Conservation (phyloP, 108 stramenopile genomes). For the Epithemia pelagica region DNA sequence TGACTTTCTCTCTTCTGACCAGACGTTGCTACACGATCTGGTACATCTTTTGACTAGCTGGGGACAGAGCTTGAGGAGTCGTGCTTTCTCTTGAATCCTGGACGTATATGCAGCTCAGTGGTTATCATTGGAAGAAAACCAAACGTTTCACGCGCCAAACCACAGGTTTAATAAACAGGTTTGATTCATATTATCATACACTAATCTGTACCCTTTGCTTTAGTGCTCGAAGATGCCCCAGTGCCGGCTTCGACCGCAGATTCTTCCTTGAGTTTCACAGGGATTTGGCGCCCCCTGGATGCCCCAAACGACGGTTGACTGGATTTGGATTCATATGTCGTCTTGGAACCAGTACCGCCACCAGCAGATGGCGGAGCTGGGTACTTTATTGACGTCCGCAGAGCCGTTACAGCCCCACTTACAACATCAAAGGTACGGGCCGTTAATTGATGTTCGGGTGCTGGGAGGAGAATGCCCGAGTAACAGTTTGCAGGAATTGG, state of each 20-base stretch:
- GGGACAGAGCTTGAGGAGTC: too few relatives aligned
- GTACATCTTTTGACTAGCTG: too few relatives aligned
- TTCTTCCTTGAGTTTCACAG: constrained; percentile 28
- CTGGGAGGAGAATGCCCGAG: constrained; percentile 63
- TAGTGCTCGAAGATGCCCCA: too few relatives aligned
- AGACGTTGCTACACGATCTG: too few relatives aligned
- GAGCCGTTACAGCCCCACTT: constrained; percentile 49
- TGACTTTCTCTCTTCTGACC: too few relatives aligned
- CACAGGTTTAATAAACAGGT: too few relatives aligned
- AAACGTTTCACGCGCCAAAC: too few relatives aligned
- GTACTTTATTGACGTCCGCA: constrained; percentile 35
- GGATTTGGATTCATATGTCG: background rate
- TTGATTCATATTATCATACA: too few relatives aligned
- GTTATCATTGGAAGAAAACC: too few relatives aligned
- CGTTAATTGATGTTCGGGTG: constrained; percentile 54
- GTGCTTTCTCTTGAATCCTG: too few relatives aligned
- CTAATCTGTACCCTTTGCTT: too few relatives aligned
- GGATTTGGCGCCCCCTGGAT: constrained; percentile 39
- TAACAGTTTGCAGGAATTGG: constrained; percentile 70
- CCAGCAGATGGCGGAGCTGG: constrained; percentile 12
- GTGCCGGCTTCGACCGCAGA: background rate
- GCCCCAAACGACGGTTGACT: constrained; percentile 33
- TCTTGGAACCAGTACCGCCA: background rate
- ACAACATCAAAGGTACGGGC: constrained; percentile 79
- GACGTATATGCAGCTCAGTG: too few relatives aligned